Evolutionary conservation across 805 yeast species (phyloP), one percentile per base, ranked within the genome.

Genomic region (Saccharomycopsis vini): DNA sequence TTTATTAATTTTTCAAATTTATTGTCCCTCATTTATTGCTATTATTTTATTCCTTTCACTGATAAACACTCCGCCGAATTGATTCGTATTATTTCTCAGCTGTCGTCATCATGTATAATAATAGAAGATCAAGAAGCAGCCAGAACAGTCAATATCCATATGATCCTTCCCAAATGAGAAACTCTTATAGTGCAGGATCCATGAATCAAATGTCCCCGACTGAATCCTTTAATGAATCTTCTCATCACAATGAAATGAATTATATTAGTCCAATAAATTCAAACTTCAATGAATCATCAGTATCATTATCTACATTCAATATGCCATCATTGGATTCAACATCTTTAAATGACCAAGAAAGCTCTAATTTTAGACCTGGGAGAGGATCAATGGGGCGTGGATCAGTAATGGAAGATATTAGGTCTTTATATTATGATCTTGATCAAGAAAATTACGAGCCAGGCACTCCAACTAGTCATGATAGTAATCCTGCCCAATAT

Each of bases 321-420:
- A 48, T 48, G 51, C 51, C 51, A n/a, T 45, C 49, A 7, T 46
- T 48, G 31, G 51, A 48, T 34, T 36, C 47, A 2, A 44, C 47
- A 10, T 45, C 49, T n/a, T 42, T 46, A 13, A 42, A 42, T 34
- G 51, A 48, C 34, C 50, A 43, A n/a, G 23, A 50, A 22, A 42
- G 40, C 40, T 42, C 47, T 6, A 42, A 45, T 22, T 48, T 45
- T 32, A 35, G 51, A 26, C 49, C 49, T n/a, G 51, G 46, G 10
- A 50, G 49, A 3, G 51, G 51, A 12, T 45, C 49, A 3, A 43
- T 48, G 22, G 46, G 46, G 22, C 50, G 49, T 2, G 49, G 46
- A 9, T 45, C 49, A 3, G 51, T 48, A 3, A 39, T 48, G 50
- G 51, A 48, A 26, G 51, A 48, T 31, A 48, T 48, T 18, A 31